Base-by-base conservation (phyloP, 805 yeast genomes). In the Ogataea trehalophila region DNA sequence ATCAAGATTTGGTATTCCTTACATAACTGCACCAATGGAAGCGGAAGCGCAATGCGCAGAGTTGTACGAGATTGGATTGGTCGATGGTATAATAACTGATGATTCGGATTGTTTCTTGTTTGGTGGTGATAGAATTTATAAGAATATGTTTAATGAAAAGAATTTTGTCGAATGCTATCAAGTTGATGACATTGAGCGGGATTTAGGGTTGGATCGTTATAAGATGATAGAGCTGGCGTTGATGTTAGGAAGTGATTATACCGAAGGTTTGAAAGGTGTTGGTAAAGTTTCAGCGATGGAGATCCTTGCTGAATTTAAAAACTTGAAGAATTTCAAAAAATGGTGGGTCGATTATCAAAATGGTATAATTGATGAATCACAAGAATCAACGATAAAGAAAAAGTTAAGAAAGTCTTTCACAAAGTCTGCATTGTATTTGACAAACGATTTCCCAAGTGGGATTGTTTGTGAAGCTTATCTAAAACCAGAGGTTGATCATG, bases 41-140 rank as follows among this genome's bases (percentile, higher is more conserved):
- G 99, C 99, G 1, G 99, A 94, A 68, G 98, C 99, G 0, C 99
- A 94, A 60, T 94, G 99, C 68, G 97, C 96, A 0, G 87, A 85
- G 54, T 67, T 94, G 6, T 65, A 80, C 37, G 60, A 66, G n/a
- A 64, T 90, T 20, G 79, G 77, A 0, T 70, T 94, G 17, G 97
- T 92, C 4, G 98, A 94, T 65, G 99, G 99, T 0, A 85, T 94
- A 6, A 83, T 94, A 22, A 94, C 99, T 0, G 99, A 94, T 67
- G 99, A 94, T 71, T 88, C 96, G 55, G 99, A 94, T 75, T 90
- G 95, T 43, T 94, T 94, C 57, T 66, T 94, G 35, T 94, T 94
- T 71, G 98, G 98, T 0, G 96, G 96, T 1, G 79, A 80, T 45
- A 73, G 70, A 38, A 79, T 94, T 3, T 94, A 92, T 66, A 85